Conservation (phyloP, 371 early-diverging fungal species). For the Funneliformis caledonium region DNA sequence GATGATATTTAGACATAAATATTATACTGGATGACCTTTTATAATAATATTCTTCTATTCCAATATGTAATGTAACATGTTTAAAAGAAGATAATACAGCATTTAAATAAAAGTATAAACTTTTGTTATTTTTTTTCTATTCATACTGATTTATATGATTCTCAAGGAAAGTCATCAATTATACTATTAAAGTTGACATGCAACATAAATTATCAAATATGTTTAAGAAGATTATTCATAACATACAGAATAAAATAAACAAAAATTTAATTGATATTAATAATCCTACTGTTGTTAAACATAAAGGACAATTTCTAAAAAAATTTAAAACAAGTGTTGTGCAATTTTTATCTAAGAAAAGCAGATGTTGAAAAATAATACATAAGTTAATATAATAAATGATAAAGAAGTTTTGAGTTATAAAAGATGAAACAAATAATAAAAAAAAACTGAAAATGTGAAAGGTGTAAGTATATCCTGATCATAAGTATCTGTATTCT, state of each 20-base stretch:
- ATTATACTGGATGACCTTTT: not conserved
- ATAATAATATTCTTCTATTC: not conserved
- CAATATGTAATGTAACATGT: not conserved
- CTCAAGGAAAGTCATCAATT: not conserved
- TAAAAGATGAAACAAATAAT: not conserved
- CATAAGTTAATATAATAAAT: not conserved
- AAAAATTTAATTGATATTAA: not conserved
- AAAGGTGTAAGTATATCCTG: too few species aligned
- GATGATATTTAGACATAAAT: not conserved
- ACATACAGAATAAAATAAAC: not conserved
- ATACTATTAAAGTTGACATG: not conserved
- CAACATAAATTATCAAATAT: not conserved
- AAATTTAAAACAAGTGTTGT: not conserved
- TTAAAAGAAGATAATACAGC: not conserved
- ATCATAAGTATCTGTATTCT: too few species aligned
- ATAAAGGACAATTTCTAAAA: not conserved
- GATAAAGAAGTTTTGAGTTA: not conserved
- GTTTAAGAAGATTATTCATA: not conserved
- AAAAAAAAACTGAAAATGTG: too few species aligned
- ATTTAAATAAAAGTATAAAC: not conserved
- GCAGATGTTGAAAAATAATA: not conserved
- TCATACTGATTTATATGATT: not conserved
- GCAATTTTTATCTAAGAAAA: not conserved
- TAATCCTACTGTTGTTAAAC: not conserved
- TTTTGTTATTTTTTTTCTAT: not conserved